Conservation (phyloP, 108 stramenopile genomes). For the Skeletonema grethae region DNA sequence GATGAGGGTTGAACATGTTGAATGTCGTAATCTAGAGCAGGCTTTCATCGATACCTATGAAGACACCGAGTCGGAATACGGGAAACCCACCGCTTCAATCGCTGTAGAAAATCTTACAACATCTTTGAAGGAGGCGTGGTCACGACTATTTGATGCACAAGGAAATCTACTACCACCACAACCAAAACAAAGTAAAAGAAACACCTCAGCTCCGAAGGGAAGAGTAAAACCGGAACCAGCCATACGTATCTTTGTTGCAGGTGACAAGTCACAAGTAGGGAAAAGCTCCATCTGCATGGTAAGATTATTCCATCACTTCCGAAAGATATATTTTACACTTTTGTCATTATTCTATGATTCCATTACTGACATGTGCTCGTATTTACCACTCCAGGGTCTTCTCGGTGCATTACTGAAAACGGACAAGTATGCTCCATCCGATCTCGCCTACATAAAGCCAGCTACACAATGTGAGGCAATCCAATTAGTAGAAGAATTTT, state of each 20-base stretch:
- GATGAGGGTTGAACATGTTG: conserved; percentile 23
- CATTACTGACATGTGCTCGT: neutral
- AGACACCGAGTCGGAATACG: neutral
- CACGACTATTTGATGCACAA: conserved; percentile 22
- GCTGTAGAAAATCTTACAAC: conserved; percentile 1
- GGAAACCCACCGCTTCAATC: neutral
- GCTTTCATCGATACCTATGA: conserved; percentile 9
- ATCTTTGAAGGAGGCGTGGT: conserved; percentile 26
- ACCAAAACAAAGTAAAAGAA: conserved; percentile 2
- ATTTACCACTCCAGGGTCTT: conserved; percentile 14
- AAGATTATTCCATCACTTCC: conserved; percentile 64
- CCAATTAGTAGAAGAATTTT: conserved; percentile 89
- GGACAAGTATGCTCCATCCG: conserved; percentile 56
- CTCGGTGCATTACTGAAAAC: conserved; percentile 41
- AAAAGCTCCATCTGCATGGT: conserved; percentile 93
- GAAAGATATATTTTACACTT: neutral
- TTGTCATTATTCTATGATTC: neutral
- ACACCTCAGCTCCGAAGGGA: neutral
- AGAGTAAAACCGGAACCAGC: conserved; percentile 22
- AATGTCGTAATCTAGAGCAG: conserved; percentile 16
- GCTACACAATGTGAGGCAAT: conserved; percentile 94
- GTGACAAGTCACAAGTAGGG: conserved; percentile 91
- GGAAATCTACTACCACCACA: conserved; percentile 18
- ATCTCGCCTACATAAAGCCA: conserved; percentile 97
- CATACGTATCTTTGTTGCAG: conserved; percentile 81